phyloP scores from a whole-genome alignment of 2,329 filamentous ascomycete species.

The Fusarium lyarnte region DNA sequence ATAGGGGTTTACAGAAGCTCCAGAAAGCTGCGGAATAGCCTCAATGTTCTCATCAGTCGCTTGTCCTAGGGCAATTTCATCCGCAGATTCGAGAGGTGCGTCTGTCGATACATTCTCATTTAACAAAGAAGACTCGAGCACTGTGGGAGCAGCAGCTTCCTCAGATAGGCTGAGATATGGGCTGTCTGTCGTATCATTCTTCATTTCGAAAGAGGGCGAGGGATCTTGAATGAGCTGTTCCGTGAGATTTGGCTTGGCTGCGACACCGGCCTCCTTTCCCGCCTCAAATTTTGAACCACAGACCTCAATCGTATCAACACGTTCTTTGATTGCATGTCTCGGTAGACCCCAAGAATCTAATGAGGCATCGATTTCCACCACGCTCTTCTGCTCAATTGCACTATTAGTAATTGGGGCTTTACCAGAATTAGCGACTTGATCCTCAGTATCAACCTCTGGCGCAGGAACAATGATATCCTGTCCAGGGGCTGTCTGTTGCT shows the following conservation, averaged over 20 bases:
- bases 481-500: conserved; percentile 29
- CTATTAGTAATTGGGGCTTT: conserved; percentile 22
- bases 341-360: not conserved
- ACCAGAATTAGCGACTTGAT: conserved; percentile 10
- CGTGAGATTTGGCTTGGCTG: not conserved
- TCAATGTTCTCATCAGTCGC: not conserved
- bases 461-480: conserved; percentile 33
- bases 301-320: not conserved
- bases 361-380: not conserved
- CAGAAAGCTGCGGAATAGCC: not conserved
- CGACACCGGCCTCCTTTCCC: not conserved
- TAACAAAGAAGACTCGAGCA: not conserved
- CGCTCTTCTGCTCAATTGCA: conserved; percentile 14
- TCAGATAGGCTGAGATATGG: not conserved
- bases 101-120: conserved; percentile 7
- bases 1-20: not conserved
- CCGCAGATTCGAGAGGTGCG: not conserved
- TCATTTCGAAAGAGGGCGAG: conserved; percentile 18
- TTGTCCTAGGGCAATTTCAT: not conserved
- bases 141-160: not conserved
- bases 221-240: conserved; percentile 5
- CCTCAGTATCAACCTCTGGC: conserved; percentile 32
- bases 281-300: not conserved
- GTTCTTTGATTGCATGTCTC: not conserved
- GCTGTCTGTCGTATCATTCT: conserved; percentile 19